Percentiles rank a stretch among this genome's conserved stretches.
These are phyloP conservation scores for Monilinia fructigena DNA, from an alignment of 2,329 filamentous ascomycete genomes.

Conservation along the genomic window DNA sequence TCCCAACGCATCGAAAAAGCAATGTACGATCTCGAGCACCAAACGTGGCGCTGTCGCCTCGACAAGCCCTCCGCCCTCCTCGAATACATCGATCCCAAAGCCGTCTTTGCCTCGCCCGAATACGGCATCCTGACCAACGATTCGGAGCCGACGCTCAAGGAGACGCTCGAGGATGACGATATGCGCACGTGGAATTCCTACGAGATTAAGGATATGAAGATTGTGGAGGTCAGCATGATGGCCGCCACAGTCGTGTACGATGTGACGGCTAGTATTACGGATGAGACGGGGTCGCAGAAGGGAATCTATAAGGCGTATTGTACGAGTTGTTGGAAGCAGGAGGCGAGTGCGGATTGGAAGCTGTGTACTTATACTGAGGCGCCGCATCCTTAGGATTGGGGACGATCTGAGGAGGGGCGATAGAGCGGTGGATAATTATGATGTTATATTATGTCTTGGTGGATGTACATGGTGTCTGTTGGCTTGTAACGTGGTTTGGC, in stretches of 20 bases:
- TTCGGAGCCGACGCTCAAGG: constrained; percentile 17
- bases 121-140: constrained; percentile 21
- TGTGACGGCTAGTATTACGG: constrained; percentile 14
- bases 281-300: constrained; percentile 11
- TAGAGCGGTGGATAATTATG: background rate
- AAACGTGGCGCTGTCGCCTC: constrained; percentile 23
- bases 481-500: constrained; percentile 7
- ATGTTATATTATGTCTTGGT: constrained; percentile 9
- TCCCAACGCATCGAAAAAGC: constrained; percentile 21
- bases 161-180: constrained; percentile 21
- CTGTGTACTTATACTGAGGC: constrained; percentile 21
- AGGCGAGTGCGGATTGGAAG: constrained; percentile 21
- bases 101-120: constrained; percentile 21
- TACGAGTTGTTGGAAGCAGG: constrained; percentile 22
- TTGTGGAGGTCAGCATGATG: constrained; percentile 23
- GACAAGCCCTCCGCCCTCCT: constrained; percentile 18
- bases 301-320: constrained; percentile 19
- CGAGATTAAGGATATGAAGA: constrained; percentile 21
- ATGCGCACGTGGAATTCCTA: constrained; percentile 21
- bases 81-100: constrained; percentile 23
- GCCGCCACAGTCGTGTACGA: constrained; percentile 12
- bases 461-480: constrained; percentile 12
- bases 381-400: constrained; percentile 10
- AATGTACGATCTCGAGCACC: constrained; percentile 19
- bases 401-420: background rate